Percentiles rank a stretch among this genome's conserved stretches.
Conservation (phyloP, 768 basidiomycete species). For the Strobilomyces dryophilus region DNA sequence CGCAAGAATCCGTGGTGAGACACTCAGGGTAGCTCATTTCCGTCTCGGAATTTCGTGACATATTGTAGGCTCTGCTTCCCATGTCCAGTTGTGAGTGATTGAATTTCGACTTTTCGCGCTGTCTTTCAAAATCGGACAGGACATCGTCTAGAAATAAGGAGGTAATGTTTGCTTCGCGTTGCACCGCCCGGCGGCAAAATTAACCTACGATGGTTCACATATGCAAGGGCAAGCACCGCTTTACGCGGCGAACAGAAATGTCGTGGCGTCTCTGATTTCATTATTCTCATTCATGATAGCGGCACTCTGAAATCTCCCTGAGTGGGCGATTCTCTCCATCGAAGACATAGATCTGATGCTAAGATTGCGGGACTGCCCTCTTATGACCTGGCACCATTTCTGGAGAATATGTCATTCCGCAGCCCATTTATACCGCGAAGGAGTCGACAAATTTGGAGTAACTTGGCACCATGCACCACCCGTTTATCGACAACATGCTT, state of each 20-base stretch:
- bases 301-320: constrained; percentile 5
- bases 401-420: constrained; percentile 3
- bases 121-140: neutral
- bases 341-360: neutral
- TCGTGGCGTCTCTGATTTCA: constrained; percentile 8
- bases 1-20: constrained; percentile 13
- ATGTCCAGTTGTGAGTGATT: constrained; percentile 3
- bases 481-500: constrained; percentile 39
- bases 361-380: neutral
- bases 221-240: neutral
- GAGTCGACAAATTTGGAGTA: neutral
- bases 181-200: neutral
- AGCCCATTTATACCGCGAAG: constrained; percentile 9
- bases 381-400: constrained; percentile 5
- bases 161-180: neutral
- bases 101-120: neutral
- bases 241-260: neutral
- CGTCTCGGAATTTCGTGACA: neutral
- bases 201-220: neutral
- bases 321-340: constrained; percentile 2
- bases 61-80: neutral
- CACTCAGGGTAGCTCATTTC: constrained; percentile 7
- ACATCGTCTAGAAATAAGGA: too few species aligned
- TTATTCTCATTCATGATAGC: constrained; percentile 8
- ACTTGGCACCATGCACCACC: constrained; percentile 17